Base-by-base conservation (phyloP, 768 basidiomycete species). In the Kwoniella dejecticola region DNA sequence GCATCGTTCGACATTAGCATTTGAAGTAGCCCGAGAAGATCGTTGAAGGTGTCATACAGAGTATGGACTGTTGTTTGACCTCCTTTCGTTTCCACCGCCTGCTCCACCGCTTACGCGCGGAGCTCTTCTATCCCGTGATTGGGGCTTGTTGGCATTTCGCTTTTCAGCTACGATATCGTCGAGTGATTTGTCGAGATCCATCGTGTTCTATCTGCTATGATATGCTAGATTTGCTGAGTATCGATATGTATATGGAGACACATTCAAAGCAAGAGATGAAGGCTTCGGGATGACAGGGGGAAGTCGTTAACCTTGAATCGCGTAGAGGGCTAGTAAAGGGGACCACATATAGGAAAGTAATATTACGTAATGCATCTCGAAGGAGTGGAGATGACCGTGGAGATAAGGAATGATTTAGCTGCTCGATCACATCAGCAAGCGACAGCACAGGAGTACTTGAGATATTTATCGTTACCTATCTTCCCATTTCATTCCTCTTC, bases 101-200 rank as follows among this genome's bases (percentile, higher is more conserved):
- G 11, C 19, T 8, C 46, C 60, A 31, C 17, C 47, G 47, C 40
- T 54, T 12, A 26, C 19, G 46, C 45, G 33, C 12, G n/a, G 44
- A 10, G 44, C 46, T 50, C 21, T 50, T 30, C 21, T 40, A 21
- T 24, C 26, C n/a, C 29, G 52, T 44, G 54, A 24, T 31, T 27
- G 56, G 2, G 62, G 47, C 38, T 57, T 41, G 21, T n/a, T 30
- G 15, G 47, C 23, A 41, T 61, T 61, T 24, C 64, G 64, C 63
- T 76, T 73, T 26, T 70, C 66, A 24, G 71, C 52, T 49, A 76
- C 70, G 47, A 73, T 44, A 1, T 68, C 71, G 52, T 76, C 74
- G 8, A 76, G 74, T 26, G 71, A 63, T 57, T 66, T 69, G 62
- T 76, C 74, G 47, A 76, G 26, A 49, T 76, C 67, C 74, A 76